phyloP scores from a whole-genome alignment of 208 protist genomes.

The Crithidia bombi region DNA sequence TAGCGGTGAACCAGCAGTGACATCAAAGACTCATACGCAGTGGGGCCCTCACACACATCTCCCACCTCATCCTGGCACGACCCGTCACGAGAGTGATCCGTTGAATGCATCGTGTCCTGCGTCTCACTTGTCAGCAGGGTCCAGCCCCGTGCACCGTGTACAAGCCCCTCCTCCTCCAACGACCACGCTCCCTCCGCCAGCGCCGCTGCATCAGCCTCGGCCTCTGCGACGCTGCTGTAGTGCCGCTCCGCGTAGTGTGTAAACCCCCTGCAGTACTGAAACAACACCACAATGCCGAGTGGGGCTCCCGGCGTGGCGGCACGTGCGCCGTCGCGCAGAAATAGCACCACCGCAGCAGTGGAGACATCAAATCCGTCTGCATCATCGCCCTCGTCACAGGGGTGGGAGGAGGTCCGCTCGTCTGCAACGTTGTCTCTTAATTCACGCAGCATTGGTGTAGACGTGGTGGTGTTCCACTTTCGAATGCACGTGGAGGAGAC shows the following conservation, averaged over 20 bases:
- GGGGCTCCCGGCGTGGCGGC: background rate
- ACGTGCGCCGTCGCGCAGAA: conserved; percentile 4
- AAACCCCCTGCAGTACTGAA: conserved; percentile 28
- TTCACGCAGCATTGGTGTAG: background rate
- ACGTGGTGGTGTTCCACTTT: background rate
- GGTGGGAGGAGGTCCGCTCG: background rate
- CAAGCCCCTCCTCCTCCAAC: background rate
- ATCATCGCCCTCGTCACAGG: background rate
- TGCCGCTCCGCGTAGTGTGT: conserved; percentile 9
- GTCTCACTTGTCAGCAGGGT: background rate
- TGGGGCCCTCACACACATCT: background rate
- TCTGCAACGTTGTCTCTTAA: background rate
- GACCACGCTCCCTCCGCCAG: background rate
- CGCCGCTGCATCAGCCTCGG: background rate
- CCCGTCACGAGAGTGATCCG: background rate
- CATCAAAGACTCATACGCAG: conserved; percentile 33
- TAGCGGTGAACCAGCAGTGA: conserved; percentile 30
- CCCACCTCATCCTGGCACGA: background rate
- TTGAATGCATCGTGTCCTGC: background rate
- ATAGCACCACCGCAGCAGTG: conserved; percentile 13
- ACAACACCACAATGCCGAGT: conserved; percentile 21
- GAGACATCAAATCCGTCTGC: background rate
- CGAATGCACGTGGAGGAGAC: conserved; percentile 6
- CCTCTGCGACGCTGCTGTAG: conserved; percentile 9
- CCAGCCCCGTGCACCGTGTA: background rate